Base-by-base conservation (phyloP, 177 flowering plant species). In the Vitis hybrid region DNA sequence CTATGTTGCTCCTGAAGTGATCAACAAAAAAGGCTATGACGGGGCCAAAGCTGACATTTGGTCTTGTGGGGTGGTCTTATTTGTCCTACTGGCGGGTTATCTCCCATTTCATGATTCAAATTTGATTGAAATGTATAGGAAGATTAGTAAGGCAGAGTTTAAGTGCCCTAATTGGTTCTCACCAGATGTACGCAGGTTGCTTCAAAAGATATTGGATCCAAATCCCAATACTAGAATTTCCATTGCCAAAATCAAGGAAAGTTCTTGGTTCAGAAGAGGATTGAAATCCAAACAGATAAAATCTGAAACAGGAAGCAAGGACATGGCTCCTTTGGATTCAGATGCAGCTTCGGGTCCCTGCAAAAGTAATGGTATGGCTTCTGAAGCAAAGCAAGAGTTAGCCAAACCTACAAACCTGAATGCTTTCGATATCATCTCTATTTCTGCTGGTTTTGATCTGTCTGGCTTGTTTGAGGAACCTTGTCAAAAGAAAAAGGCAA, bases 61-160 rank as follows among this genome's bases (percentile, higher is more conserved):
- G 89, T 86, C 91, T 19, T 86, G 85, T 78, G 91, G 91, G 62
- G 90, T 88, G 48, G 74, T 88, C 30, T 79, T 88, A 46, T 86
- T 58, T 79, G 90, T 84, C 51, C 65, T 86, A 5, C 60, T 84
- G 76, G 88, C 91, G 11, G 88, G 89, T 35, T 84, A 82, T 74
- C 87, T 87, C 19, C 91, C 91, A 3, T 88, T 88, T 70, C 87
- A 86, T 60, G 87, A 88, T 69, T 68, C 88, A 18, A 88, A 88
- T 81, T 70, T 88, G 70, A 86, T 86, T 77, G 85, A 80, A 60
- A 74, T 88, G 86, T 88, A 88, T 67, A 75, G 88, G 78, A 88
- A 88, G 78, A 85, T 88, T 40, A 78, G 84, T 63, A 88, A 64
- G 69, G 90, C 79, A 2, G 88, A 88, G 3, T 88, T 74, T 57